phyloP scores from a whole-genome alignment of 306 rosid genomes.

The Quercus wislizeni region DNA sequence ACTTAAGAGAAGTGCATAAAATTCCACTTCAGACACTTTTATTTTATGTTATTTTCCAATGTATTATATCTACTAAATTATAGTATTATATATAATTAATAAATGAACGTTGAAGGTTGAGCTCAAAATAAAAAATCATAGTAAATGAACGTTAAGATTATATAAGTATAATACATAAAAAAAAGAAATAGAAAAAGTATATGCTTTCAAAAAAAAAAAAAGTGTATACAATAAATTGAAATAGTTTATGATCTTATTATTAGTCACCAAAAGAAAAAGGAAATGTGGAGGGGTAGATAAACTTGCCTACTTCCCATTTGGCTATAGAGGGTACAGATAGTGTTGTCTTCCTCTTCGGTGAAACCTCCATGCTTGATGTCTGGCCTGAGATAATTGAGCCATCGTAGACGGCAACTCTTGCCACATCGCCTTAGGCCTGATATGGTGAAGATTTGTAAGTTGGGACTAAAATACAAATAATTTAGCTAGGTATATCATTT shows the following conservation, averaged over 20 bases:
- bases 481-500: not conserved
- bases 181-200: not conserved
- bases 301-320: slow-evolving; percentile 82
- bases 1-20: too few relatives aligned
- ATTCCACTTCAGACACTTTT: too few relatives aligned
- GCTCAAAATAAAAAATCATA: too few relatives aligned
- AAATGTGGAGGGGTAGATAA: not conserved
- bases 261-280: not conserved
- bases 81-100: not conserved
- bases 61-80: too few relatives aligned
- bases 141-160: too few relatives aligned
- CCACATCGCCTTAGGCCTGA: slow-evolving; percentile 84
- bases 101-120: too few relatives aligned
- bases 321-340: slow-evolving; percentile 55
- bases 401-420: slow-evolving; percentile 83
- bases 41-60: too few relatives aligned
- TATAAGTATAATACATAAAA: too few relatives aligned
- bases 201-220: not conserved
- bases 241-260: not conserved
- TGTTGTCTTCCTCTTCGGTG: slow-evolving; percentile 74
- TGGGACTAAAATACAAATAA: not conserved
- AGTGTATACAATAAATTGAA: too few relatives aligned
- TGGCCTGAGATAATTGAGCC: slow-evolving; percentile 91
- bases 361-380: slow-evolving; percentile 87
- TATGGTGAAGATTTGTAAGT: not conserved